Base-by-base conservation (phyloP, 192 early-diverging fungal genomes). In the Dispira parvispora region DNA sequence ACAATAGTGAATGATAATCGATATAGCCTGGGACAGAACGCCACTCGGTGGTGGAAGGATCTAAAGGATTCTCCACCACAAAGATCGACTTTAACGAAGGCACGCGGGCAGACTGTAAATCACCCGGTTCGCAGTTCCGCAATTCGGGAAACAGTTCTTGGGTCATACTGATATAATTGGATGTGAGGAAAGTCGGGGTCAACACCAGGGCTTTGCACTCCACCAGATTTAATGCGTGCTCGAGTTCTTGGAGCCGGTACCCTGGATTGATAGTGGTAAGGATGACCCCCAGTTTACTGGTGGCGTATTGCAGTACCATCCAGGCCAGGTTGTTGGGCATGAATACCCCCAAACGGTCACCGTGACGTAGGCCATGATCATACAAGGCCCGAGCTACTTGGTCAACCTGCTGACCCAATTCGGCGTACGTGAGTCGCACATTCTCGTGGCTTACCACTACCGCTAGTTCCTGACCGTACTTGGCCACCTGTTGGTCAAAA, bases 271-370 rank as follows among this genome's bases (percentile, higher is more conserved):
- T 65, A 20, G 75, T 73, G 13, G 73, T 75, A 12, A 79, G 67
- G 65, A 79, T 75, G 42, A 73, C 71, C 5, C 77, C 77, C 13
- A 69, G 63, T 56, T 74, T 71, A 20, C 71, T 70, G 8, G 77
- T 77, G 18, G 77, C 77, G 47, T 77, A 79, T 61, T 79, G 77
- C 10, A 74, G 42, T 13, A 73, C 69, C 3, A 69, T 64, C 75
- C 75, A 79, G 6, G 67, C 75, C 27, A 64, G 69, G 58, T 72
- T 73, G 64, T 79, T 79, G 20, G 75, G 75, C 71, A 73, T 73
- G 65, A 65, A 79, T 14, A 79, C 66, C 3, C 77, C 77, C 45
- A 79, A 56, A 5, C 77, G 65, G 62, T 79, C 77, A 8, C 74
- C 77, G 50, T 70, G 73, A 27, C 71, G 63, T n/a, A 78, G 49